These are phyloP conservation scores for Petrea volubilis DNA, from an alignment of 257 asterid genomes.

Conservation along the genomic window DNA sequence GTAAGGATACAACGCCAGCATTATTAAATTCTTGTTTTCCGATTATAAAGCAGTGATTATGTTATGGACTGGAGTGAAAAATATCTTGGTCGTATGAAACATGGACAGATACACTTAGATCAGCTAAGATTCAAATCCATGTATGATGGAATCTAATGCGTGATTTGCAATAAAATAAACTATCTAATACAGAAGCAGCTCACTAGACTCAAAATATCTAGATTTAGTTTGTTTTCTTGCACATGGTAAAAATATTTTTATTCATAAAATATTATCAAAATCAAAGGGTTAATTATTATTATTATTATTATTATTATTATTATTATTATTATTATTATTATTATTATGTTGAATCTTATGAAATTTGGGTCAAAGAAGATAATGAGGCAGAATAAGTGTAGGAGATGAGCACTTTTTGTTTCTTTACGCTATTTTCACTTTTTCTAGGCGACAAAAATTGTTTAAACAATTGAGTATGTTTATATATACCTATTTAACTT, in stretches of 20 bases:
- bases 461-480: no score
- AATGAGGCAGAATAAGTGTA: neutral
- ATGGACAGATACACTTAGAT: constrained; percentile 28
- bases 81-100: constrained; percentile 16
- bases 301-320: no score
- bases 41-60: constrained; percentile 13
- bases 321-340: neutral
- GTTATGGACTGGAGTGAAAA: constrained; percentile 28
- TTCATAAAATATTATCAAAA: neutral
- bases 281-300: neutral
- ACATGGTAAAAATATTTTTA: neutral
- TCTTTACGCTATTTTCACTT: neutral
- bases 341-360: neutral
- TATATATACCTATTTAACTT: no score
- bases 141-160: neutral
- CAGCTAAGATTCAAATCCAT: neutral
- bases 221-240: neutral
- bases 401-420: neutral
- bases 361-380: neutral
- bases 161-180: neutral
- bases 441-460: no score
- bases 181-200: neutral
- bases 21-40: constrained; percentile 19
- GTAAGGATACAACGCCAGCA: constrained; percentile 27
- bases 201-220: neutral